Percentiles rank a stretch among this genome's conserved stretches.
Evolutionary conservation across 352 stramenopile genomes (phyloP).

Genomic region (Phytophthora citricola): DNA sequence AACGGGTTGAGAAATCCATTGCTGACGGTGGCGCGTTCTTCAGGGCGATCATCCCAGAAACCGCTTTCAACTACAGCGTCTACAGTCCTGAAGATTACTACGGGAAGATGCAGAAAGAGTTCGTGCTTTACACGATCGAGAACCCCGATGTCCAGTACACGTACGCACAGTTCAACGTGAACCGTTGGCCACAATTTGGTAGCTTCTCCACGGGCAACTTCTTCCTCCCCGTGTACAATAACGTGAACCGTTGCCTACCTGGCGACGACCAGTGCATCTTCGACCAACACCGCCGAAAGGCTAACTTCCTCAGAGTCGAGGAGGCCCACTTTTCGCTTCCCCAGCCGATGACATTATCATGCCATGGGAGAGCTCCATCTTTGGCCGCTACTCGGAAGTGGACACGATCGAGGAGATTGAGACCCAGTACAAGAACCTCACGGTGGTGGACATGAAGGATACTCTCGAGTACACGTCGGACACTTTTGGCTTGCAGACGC

Average conservation of each 20-base stretch:
- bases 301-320: slow-evolving; percentile 38
- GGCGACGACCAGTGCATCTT: background rate
- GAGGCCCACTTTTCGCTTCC: slow-evolving; percentile 52
- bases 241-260: slow-evolving; percentile 27
- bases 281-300: slow-evolving; percentile 24
- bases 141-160: slow-evolving; percentile 25
- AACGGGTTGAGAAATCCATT: slow-evolving; percentile 17
- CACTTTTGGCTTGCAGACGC: slow-evolving; percentile 46
- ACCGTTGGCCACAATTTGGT: slow-evolving; percentile 26
- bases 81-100: slow-evolving; percentile 38
- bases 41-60: slow-evolving; percentile 19
- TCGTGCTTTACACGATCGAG: slow-evolving; percentile 22
- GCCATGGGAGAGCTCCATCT: slow-evolving; percentile 10
- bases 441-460: slow-evolving; percentile 32
- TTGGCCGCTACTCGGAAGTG: slow-evolving; percentile 1
- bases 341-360: slow-evolving; percentile 36
- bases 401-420: slow-evolving; percentile 26
- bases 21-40: slow-evolving; percentile 9
- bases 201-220: slow-evolving; percentile 29
- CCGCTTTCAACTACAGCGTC: slow-evolving; percentile 29
- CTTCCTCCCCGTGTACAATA: slow-evolving; percentile 37
- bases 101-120: slow-evolving; percentile 40
- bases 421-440: slow-evolving; percentile 28
- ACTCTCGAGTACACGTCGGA: slow-evolving; percentile 49
- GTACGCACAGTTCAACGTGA: slow-evolving; percentile 36